These are phyloP conservation scores for Plasmodium malariae DNA, from an alignment of 169 alveolate genomes.

Conservation along the genomic window DNA sequence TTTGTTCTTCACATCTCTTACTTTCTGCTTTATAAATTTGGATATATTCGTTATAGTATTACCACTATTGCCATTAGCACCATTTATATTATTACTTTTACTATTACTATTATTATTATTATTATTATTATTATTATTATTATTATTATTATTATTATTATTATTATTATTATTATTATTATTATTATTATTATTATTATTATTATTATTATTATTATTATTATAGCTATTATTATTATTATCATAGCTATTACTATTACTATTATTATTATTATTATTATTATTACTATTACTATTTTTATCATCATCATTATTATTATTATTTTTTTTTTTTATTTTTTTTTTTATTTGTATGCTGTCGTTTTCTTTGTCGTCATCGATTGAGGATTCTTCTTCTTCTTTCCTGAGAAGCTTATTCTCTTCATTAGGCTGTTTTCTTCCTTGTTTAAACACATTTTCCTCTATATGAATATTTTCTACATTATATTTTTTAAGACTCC, in stretches of 20 bases:
- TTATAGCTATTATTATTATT: not conserved
- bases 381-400: slow-evolving; percentile 9
- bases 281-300: not conserved
- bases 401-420: not conserved
- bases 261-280: not conserved
- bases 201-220: not conserved
- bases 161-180: not conserved
- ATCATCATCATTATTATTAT: not conserved
- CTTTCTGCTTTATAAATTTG: slow-evolving; percentile 26
- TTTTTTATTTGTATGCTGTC: not conserved
- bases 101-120: not conserved
- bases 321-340: not conserved
- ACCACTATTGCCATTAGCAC: too few species aligned
- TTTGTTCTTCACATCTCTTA: slow-evolving; percentile 47
- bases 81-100: not conserved
- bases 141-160: not conserved
- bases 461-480: slow-evolving; percentile 2
- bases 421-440: not conserved
- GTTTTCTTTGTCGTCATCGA: too few species aligned
- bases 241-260: not conserved
- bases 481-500: slow-evolving; percentile 3
- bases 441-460: slow-evolving; percentile 18
- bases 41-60: too few species aligned
- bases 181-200: not conserved
- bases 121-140: not conserved